These are phyloP conservation scores for Cyberlindnera mrakii DNA, from an alignment of 805 yeast species.

Conservation along the genomic window DNA sequence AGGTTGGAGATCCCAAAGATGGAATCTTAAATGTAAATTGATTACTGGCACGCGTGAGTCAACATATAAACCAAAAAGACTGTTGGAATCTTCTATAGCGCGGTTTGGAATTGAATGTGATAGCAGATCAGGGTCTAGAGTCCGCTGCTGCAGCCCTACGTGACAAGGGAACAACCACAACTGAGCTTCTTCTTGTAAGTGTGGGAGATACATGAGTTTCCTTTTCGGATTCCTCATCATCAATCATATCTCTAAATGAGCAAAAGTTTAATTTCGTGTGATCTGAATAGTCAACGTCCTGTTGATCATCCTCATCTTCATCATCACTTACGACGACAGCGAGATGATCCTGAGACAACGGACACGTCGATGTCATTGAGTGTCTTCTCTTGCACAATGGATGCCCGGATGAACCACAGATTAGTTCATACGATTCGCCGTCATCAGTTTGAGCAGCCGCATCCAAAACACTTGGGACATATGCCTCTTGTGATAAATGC, in stretches of 20 bases:
- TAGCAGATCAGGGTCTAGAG: too few relatives aligned
- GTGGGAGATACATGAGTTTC: neutral
- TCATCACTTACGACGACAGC: neutral
- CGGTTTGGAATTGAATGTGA: too few relatives aligned
- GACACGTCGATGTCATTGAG: neutral
- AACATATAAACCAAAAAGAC: too few relatives aligned
- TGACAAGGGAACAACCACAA: slow-evolving; percentile 10
- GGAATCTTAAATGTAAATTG: too few relatives aligned
- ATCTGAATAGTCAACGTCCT: slow-evolving; percentile 20
- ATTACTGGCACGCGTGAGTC: too few relatives aligned
- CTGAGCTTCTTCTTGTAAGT: slow-evolving; percentile 8
- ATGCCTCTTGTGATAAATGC: slow-evolving; percentile 10
- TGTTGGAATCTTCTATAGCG: too few relatives aligned
- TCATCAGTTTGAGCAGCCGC: slow-evolving; percentile 6
- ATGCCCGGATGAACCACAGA: slow-evolving; percentile 12
- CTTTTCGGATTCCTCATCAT: slow-evolving; percentile 13
- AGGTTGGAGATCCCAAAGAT: too few relatives aligned
- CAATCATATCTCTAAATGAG: slow-evolving; percentile 21
- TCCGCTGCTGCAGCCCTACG: neutral
- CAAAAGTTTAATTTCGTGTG: slow-evolving; percentile 20
- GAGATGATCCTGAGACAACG: neutral
- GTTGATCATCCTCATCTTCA: slow-evolving; percentile 1
- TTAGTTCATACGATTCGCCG: slow-evolving; percentile 3
- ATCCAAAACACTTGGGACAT: slow-evolving; percentile 12
- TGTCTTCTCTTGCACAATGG: slow-evolving; percentile 8